Base-by-base conservation (phyloP, 139 green algal genomes). In the Nannochloris sp. region DNA sequence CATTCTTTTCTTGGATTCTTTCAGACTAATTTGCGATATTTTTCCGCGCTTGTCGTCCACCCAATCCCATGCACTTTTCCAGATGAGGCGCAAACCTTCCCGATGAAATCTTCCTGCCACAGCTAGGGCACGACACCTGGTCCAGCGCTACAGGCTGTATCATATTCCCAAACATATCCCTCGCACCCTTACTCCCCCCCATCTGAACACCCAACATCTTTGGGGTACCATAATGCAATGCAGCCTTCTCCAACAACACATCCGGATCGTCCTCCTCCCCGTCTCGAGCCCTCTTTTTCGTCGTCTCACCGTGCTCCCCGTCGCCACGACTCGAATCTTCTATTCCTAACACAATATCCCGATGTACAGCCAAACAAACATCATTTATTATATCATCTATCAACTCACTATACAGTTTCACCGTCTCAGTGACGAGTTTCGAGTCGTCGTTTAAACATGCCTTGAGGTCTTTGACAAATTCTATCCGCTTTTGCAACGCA, bases 81-180 rank as follows among this genome's bases (percentile, higher is more conserved):
- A 92, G 75, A 62, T 93, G 85, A 14, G 84, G 84, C 2, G 85
- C 85, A 70, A 90, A 92, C 36, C 71, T 75, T 19, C 85, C 83
- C 2, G 85, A 80, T 27, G 75, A 70, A 49, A 89, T 76, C 54
- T 83, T 79, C 31, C 85, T 71, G 1, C 73, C 72, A 59, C 85
- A 92, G 56, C 78, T 83, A 31, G 76, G 77, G 63, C 85, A 92
- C 2, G 58, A 27, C 12, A 92, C 83, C 23, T 80, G 44, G 10
- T 92, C 85, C 5, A 84, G 85, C 1, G 85, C 80, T 14, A 90
- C 82, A 24, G 83, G 60, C 0, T 83, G 85, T 55, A 90, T 80
- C 44, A 62, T 71, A 49, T 90, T 81, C 1, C 85, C 85, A 76
- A 92, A 92, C 25, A 92, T 71, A 37, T 92, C 85, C 12, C 73